Evolutionary conservation across 164 flowering plant genomes (phyloP).

Genomic region (Santalum album): DNA sequence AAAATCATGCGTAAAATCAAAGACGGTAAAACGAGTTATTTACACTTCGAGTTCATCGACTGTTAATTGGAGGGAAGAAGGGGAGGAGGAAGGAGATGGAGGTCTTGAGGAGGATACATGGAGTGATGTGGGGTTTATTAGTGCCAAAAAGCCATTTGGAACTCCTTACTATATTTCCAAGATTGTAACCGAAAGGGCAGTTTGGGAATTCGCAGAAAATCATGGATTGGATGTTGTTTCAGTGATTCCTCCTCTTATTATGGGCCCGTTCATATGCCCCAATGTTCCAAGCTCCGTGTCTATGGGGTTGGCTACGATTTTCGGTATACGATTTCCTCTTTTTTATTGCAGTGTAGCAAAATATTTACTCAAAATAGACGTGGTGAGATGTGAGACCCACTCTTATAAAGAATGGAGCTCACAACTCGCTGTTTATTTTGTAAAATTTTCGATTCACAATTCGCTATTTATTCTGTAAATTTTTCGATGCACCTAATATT

Average conservation of each 20-base stretch:
- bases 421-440: no score
- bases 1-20: constrained; percentile 24
- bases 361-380: no score
- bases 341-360: background rate
- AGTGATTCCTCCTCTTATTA: constrained; percentile 21
- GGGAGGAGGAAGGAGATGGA: constrained; percentile 1
- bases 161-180: constrained; percentile 28
- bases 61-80: constrained; percentile 3
- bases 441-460: no score
- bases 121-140: constrained; percentile 28
- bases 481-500: no score
- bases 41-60: constrained; percentile 29
- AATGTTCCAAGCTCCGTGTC: constrained; percentile 18
- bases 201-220: constrained; percentile 26
- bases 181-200: constrained; percentile 34
- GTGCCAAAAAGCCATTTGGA: background rate
- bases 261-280: constrained; percentile 32
- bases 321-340: background rate
- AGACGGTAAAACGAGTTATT: constrained; percentile 35
- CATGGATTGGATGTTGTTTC: constrained; percentile 36
- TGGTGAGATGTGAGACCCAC: no score
- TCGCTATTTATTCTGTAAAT: background rate
- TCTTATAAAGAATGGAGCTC: no score
- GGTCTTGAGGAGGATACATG: constrained; percentile 31
- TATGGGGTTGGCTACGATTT: constrained; percentile 18